phyloP scores from a whole-genome alignment of 345 rosid species.

The Moricandia arvensis region DNA sequence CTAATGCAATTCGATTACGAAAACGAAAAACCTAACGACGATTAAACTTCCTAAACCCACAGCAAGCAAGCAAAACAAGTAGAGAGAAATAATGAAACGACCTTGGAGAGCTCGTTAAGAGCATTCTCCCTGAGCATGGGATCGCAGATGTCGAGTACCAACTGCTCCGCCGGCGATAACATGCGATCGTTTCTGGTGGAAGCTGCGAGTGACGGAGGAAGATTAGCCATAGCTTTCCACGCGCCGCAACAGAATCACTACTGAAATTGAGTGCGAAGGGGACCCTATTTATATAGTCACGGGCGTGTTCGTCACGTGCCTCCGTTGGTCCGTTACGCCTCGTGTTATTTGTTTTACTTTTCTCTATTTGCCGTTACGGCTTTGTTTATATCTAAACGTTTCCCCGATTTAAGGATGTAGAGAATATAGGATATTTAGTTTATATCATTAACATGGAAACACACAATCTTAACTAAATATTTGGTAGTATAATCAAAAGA shows the following conservation, averaged over 20 bases:
- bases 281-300: slow-evolving; percentile 19
- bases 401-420: neutral
- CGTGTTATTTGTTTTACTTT: neutral
- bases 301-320: slow-evolving; percentile 24
- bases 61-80: neutral
- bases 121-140: slow-evolving; percentile 84
- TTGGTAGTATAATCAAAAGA: no score
- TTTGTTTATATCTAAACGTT: neutral
- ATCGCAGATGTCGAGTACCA: slow-evolving; percentile 71
- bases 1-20: neutral
- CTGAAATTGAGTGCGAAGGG: neutral
- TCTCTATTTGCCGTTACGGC: slow-evolving; percentile 2
- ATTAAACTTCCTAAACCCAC: neutral
- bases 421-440: neutral
- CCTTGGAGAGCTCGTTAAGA: slow-evolving; percentile 68
- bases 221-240: slow-evolving; percentile 54
- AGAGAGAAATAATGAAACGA: slow-evolving; percentile 2
- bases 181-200: slow-evolving; percentile 56
- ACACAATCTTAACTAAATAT: no score
- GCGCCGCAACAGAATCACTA: slow-evolving; percentile 25
- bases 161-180: slow-evolving; percentile 62
- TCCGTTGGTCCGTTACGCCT: slow-evolving; percentile 7
- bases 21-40: slow-evolving; percentile 11
- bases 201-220: slow-evolving; percentile 51
- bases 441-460: neutral